Base-by-base conservation (phyloP, 1,284 basidiomycete genomes). In the Anthracocystis panici-leucophaei region DNA sequence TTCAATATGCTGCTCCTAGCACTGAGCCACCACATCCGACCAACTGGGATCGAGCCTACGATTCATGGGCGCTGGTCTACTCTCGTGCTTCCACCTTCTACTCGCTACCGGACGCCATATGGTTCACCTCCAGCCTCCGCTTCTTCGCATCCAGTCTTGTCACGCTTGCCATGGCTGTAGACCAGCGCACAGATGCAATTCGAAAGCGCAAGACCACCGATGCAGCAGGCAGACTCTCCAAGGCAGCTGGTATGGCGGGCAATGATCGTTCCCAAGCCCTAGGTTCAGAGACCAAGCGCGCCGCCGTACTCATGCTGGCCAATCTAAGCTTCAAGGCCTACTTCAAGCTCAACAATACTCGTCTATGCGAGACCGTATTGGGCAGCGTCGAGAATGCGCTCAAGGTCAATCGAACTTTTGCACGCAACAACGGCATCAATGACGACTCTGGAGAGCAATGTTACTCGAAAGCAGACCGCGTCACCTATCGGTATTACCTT, bases 321-420 rank as follows among this genome's bases (percentile, higher is more conserved):
- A 84, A 84, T 42, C 67, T 75, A 33, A 83, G 82, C 55, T 84
- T 85, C 69, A 77, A 80, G 25, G 81, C 81, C 11, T 85, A 85
- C 70, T 84, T 85, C 61, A 77, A 78, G 57, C 76, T 84, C 65
- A 84, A 86, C 59, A 87, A 87, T 57, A 83, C 87, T 33, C 81
- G 86, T 2, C 69, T 87, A 1, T 87, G 86, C 71, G 86, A 87
- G 61, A 87, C 87, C 0, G 85, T 87, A n/a, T 65, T 87, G 16
- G 85, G 84, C 25, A 86, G 85, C 49, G 85, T 86, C 20, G 77
- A 85, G 31, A 85, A 86, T 58, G 84, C 85, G 7, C 60, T 85
- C 51, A 77, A 78, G n/a, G 62, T 80, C 45, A 84, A 84, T 46
- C 70, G 73, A 40, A 60, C 54, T 31, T 67, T 55, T 49, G 50